Evolutionary conservation across 495 filamentous ascomycete species (phyloP), one percentile per base, ranked within the genome.

Genomic region (Arthonia radiata): DNA sequence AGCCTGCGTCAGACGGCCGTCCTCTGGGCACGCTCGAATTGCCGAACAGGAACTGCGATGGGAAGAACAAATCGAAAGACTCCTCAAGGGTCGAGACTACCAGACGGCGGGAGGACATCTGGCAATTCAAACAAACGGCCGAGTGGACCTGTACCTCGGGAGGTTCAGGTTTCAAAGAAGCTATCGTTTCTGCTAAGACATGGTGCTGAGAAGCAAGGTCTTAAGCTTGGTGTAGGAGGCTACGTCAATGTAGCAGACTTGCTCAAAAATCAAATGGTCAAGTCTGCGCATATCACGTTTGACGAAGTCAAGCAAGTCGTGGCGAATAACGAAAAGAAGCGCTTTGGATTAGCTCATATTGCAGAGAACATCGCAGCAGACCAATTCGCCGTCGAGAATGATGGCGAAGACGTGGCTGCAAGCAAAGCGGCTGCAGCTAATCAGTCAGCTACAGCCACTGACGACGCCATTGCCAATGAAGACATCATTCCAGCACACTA

Each of bases 301-400:
- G 40, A 55, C 7, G 82, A 90, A 37, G 64, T 97, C 41, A 43
- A 56, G 17, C 30, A 51, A n/a, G 58, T 73, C 18, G 83, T 93
- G 22, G 45, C 49, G 5, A 57, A 56, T 13, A 82, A 76, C 35
- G 78, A 86, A 41, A 97, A 97, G 45, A 74, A 94, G 45, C 78
- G 86, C 12, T 97, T 90, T 56, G 47, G 49, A 19, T 47, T 60
- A 12, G 39, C 46, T 16, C 37, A 35, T 6, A 27, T 40, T 16
- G 34, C 36, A 16, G 29, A 39, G 27, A 30, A 40, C 8, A 31
- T 31, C 30, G 28, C 17, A 17, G 25, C 13, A 11, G 23, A 23
- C 15, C 28, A 15, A 16, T 24, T 34, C 2, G n/a, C 31, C 5
- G 23, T 14, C 5, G 33, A 40, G 17, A 37, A 34, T 23, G 17